phyloP scores from a whole-genome alignment of 177 flowering plant species.

The Tripterygium wilfordii region DNA sequence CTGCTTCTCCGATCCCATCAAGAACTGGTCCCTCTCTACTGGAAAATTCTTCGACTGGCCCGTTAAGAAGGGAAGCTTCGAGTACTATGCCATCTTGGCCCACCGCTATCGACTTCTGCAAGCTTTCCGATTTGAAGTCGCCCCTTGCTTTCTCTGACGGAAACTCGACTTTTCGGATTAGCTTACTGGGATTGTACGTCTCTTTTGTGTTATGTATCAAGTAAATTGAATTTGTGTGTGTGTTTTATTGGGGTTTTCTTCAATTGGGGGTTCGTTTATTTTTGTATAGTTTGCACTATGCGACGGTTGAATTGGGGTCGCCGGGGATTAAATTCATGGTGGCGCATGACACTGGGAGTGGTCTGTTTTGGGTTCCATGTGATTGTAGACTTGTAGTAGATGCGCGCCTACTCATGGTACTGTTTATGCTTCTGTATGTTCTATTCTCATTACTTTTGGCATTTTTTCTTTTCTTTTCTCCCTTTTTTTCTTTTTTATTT shows the following conservation, averaged over 20 bases:
- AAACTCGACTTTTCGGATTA: slow-evolving; percentile 48
- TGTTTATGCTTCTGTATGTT: slow-evolving; percentile 34
- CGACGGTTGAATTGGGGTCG: slow-evolving; percentile 57
- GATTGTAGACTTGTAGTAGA: slow-evolving; percentile 49
- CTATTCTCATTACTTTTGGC: no score
- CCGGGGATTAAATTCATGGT: slow-evolving; percentile 62
- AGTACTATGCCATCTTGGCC: slow-evolving; percentile 55
- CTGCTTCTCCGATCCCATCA: slow-evolving; percentile 54
- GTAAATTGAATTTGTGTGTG: slow-evolving; percentile 45
- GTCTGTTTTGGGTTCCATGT: slow-evolving; percentile 73
- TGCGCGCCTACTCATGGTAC: slow-evolving; percentile 47
- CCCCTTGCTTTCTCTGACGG: slow-evolving; percentile 54
- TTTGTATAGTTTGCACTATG: slow-evolving; percentile 53
- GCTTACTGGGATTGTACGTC: slow-evolving; percentile 51
- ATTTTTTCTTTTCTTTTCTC: not conserved
- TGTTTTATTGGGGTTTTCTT: not conserved
- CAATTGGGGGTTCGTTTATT: not conserved
- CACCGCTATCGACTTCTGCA: slow-evolving; percentile 44
- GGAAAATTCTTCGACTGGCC: slow-evolving; percentile 37
- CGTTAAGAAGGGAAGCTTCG: slow-evolving; percentile 46
- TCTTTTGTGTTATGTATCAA: not conserved
- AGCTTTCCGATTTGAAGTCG: slow-evolving; percentile 18
- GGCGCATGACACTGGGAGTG: slow-evolving; percentile 78
- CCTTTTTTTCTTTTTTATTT: not conserved
- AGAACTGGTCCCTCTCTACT: slow-evolving; percentile 30